phyloP scores from a whole-genome alignment of 768 basidiomycete genomes.

The Trametes coccinea region DNA sequence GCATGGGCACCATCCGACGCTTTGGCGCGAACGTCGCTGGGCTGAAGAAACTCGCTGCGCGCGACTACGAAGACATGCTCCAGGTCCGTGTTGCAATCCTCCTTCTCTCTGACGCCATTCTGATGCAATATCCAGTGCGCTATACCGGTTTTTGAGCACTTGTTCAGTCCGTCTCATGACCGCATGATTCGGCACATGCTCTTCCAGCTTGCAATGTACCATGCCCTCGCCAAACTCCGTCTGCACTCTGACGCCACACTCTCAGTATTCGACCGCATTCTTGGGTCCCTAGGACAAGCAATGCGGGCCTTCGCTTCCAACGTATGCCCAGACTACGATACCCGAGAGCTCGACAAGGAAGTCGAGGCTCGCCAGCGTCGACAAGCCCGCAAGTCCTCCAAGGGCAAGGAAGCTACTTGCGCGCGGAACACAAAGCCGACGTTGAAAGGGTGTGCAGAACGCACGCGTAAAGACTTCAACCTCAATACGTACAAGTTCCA shows the following conservation, averaged over 20 bases:
- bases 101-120: background rate
- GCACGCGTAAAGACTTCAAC: conserved; percentile 15
- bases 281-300: conserved; percentile 31
- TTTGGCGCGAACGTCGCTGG: conserved; percentile 28
- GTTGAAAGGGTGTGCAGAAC: background rate
- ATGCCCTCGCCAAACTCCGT: conserved; percentile 41
- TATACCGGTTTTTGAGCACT: conserved; percentile 38
- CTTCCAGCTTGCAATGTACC: conserved; percentile 37
- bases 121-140: background rate
- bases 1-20: conserved; percentile 26
- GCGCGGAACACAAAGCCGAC: background rate
- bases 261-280: conserved; percentile 25
- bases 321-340: conserved; percentile 31
- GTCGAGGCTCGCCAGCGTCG: conserved; percentile 21
- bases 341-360: conserved; percentile 41
- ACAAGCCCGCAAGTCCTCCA: background rate
- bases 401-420: background rate
- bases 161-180: conserved; percentile 25
- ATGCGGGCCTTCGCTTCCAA: conserved; percentile 36
- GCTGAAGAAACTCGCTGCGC: conserved; percentile 31
- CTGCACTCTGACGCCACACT: conserved; percentile 41
- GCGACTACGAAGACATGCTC: conserved; percentile 31
- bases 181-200: conserved; percentile 35
- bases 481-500: conserved; percentile 32
- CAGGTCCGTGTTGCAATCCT: conserved; percentile 24